These are phyloP conservation scores for Lablab purpureus DNA, from an alignment of 306 rosid species.

Conservation along the genomic window DNA sequence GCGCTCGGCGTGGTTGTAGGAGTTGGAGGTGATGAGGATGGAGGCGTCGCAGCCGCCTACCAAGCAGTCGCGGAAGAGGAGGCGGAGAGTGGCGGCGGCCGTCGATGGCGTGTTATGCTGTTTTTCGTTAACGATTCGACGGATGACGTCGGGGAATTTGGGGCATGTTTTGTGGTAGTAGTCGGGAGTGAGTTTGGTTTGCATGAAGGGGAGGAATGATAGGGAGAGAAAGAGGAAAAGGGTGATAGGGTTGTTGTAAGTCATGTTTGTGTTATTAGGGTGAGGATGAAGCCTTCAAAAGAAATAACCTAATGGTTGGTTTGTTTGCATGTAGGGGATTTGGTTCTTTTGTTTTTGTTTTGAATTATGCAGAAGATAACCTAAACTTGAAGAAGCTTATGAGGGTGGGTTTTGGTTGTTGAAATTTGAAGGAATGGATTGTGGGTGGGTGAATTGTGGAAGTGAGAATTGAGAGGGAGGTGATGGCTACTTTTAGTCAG, in stretches of 20 bases:
- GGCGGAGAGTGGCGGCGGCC: constrained; percentile 43
- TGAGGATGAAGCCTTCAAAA: neutral
- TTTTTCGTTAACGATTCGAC: constrained; percentile 24
- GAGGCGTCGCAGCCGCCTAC: constrained; percentile 66
- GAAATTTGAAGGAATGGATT: constrained; percentile 9
- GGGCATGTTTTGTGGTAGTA: constrained; percentile 65
- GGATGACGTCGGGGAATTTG: constrained; percentile 43
- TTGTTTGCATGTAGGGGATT: neutral
- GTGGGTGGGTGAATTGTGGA: constrained; percentile 40
- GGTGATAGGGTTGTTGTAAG: constrained; percentile 16
- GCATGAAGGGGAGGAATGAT: constrained; percentile 36
- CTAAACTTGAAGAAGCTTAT: neutral
- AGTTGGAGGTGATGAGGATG: constrained; percentile 51
- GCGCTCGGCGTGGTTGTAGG: constrained; percentile 45
- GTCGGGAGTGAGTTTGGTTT: constrained; percentile 45
- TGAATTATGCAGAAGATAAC: neutral
- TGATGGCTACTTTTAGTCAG: constrained; percentile 40
- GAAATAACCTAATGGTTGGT: neutral
- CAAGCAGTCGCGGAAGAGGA: constrained; percentile 65
- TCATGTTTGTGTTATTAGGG: constrained; percentile 39
- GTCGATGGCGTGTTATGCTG: constrained; percentile 44
- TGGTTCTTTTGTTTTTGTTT: neutral
- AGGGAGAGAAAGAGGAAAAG: constrained; percentile 28
- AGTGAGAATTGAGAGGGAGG: constrained; percentile 62
- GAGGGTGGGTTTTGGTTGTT: neutral